Evolutionary conservation across 352 stramenopile species (phyloP).

Genomic region (Phytophthora macrochlamydospora): DNA sequence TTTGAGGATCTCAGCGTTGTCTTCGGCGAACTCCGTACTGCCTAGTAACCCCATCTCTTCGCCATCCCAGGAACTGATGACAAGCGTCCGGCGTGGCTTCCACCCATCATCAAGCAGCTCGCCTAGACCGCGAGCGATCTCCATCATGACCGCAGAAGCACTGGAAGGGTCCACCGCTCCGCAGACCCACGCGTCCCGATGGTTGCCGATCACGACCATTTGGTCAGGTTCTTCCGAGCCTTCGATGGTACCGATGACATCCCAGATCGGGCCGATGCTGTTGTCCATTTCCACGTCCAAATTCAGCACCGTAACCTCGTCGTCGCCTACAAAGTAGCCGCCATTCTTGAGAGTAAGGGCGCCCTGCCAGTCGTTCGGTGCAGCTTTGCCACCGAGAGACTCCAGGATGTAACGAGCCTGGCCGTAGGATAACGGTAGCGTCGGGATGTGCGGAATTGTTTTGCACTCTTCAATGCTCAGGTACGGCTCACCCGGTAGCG

Average conservation of each 20-base stretch:
- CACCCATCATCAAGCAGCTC: conserved; percentile 52
- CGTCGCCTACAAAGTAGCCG: conserved; percentile 76
- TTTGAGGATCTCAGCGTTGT: conserved; percentile 42
- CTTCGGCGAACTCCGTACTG: conserved; percentile 74
- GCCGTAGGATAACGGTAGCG: conserved; percentile 70
- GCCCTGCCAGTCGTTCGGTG: conserved; percentile 56
- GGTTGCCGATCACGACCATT: conserved; percentile 82
- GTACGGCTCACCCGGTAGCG: conserved; percentile 34
- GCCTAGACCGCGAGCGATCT: conserved; percentile 66
- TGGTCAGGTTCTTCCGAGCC: conserved; percentile 51
- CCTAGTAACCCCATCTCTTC: conserved; percentile 79
- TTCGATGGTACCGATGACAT: conserved; percentile 53
- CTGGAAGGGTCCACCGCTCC: conserved; percentile 80
- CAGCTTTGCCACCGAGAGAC: conserved; percentile 55
- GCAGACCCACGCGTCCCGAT: conserved; percentile 88
- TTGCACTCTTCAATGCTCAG: conserved; percentile 44
- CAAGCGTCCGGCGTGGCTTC: conserved; percentile 61
- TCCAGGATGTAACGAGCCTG: conserved; percentile 72
- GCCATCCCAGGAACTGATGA: conserved; percentile 74
- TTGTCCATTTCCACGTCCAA: conserved; percentile 81
- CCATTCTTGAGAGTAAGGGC: conserved; percentile 45
- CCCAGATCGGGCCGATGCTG: conserved; percentile 63
- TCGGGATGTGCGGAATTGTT: conserved; percentile 23
- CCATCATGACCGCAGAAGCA: conserved; percentile 69
- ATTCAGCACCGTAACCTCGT: conserved; percentile 48